Percentiles rank a stretch among this genome's conserved stretches.
Evolutionary conservation across 768 basidiomycete species (phyloP).

Genomic region (Lactarius sanguifluus): DNA sequence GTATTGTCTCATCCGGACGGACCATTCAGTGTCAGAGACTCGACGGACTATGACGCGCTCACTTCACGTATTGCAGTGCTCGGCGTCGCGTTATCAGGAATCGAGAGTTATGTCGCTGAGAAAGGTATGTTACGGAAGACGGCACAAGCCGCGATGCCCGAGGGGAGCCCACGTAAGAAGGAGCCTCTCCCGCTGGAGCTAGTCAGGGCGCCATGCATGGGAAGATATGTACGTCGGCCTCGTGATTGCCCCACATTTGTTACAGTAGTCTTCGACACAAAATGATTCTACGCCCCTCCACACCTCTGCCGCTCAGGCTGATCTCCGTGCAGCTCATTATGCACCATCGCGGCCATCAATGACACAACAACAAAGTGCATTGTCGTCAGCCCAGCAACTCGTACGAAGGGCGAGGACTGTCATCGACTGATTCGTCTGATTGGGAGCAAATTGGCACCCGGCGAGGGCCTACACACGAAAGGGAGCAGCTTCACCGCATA

Average conservation of each 20-base stretch:
- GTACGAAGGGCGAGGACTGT: slow-evolving; percentile 54
- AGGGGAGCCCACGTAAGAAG: slow-evolving; percentile 35
- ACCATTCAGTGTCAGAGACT: slow-evolving; percentile 28
- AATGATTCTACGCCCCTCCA: slow-evolving; percentile 40
- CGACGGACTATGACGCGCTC: slow-evolving; percentile 60
- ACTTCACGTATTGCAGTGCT: slow-evolving; percentile 56
- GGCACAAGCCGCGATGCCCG: slow-evolving; percentile 3
- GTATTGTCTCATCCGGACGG: slow-evolving; percentile 48
- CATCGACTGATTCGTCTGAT: slow-evolving; percentile 46
- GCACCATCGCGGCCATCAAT: slow-evolving; percentile 31
- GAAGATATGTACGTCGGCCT: slow-evolving; percentile 53
- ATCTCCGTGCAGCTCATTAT: slow-evolving; percentile 36
- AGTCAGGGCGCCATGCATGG: slow-evolving; percentile 51
- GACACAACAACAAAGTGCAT: slow-evolving; percentile 47
- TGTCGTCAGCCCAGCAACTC: slow-evolving; percentile 57
- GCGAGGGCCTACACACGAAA: slow-evolving; percentile 40
- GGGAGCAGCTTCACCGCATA: slow-evolving; percentile 54
- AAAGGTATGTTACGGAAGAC: slow-evolving; percentile 37
- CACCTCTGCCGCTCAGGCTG: slow-evolving; percentile 45
- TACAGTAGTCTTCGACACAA: too few relatives aligned
- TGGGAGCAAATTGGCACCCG: slow-evolving; percentile 41
- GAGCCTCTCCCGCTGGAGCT: slow-evolving; percentile 49
- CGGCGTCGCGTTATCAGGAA: slow-evolving; percentile 55
- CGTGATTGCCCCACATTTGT: background rate
- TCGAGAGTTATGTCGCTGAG: slow-evolving; percentile 54